A percentile compares a stretch with the other conserved stretches of the same genome.
These are phyloP conservation scores for Pichia phayaonensis DNA, from an alignment of 805 yeast genomes.

Conservation along the genomic window DNA sequence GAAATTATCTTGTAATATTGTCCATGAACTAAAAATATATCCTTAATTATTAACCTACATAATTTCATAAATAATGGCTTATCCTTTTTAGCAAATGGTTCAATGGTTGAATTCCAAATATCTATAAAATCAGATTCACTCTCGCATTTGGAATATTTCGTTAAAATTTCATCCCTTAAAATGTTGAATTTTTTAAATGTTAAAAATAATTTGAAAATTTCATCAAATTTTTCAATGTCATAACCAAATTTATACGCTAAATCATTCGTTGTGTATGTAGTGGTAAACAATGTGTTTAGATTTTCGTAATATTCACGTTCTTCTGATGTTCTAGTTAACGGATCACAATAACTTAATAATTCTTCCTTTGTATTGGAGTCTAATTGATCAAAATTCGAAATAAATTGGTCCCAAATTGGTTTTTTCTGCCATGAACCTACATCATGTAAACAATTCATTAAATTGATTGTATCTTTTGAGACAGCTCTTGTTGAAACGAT, in stretches of 20 bases:
- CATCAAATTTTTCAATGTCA: background rate
- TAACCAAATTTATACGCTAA: conserved; percentile 6
- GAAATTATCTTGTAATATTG: conserved; percentile 6
- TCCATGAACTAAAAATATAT: background rate
- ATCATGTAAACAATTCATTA: background rate
- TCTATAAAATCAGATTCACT: background rate
- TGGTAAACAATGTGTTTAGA: background rate
- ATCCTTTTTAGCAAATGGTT: background rate
- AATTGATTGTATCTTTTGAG: background rate
- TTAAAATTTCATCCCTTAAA: background rate
- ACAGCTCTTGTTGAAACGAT: background rate
- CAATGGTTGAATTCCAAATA: background rate
- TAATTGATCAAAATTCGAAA: background rate
- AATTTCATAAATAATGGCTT: background rate
- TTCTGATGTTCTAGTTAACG: background rate
- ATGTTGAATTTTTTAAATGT: background rate
- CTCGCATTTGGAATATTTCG: background rate
- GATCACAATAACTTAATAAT: background rate
- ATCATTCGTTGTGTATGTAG: background rate
- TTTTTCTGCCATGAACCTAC: background rate
- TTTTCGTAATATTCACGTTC: background rate
- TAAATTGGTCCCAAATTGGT: background rate
- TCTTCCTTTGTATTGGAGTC: background rate
- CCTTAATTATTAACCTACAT: background rate
- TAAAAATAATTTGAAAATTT: conserved; percentile 3